Evolutionary conservation across 805 yeast genomes (phyloP), one percentile per base, ranked within the genome.

Genomic region (Zygotorulaspora danielsina): DNA sequence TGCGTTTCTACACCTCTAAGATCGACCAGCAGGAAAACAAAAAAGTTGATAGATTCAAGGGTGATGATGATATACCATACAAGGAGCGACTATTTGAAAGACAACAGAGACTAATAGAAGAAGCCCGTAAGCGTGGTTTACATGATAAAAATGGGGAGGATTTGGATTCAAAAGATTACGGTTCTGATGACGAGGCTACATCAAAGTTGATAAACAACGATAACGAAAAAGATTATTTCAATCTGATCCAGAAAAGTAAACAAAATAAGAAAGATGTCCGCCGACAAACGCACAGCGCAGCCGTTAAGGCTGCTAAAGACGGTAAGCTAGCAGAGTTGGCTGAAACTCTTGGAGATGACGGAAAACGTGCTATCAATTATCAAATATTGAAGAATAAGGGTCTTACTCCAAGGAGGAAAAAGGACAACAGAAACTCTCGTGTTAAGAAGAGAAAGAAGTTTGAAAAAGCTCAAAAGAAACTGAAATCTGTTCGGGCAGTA

Each of bases 401-500:
- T 58, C 78, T 93, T 48, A 89, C 97, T 1, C 90, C 95, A 13
- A 84, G 81, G 64, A 76, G 96, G 62, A 84, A 85, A 72, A 93
- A 93, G 74, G 96, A 86, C 50, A 79, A 84, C 71, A 78, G 97
- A 67, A 93, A 93, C 63, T 78, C 97, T 30, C 82, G 98, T 69
- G 97, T 93, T 55, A 93, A 93, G 75, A 93, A 90, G 94, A 84
- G 98, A 74, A 85, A 81, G 79, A 86, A 86, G 78, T 93, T 84
- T 70, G 97, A 87, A 49, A 74, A 77, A 62, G 98, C 98, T 19
- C 80, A 87, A 70, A 90, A 87, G 86, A 87, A 87, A 64, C 81
- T 93, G 65, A 80, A 81, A 59, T 84, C 95, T 38, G 83, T 85
- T 49, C 82, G 96, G 64, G 86, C 85, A 39, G 96, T 88, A n/a